Conservation (phyloP, 805 yeast genomes). For the Torulaspora quercuum region DNA sequence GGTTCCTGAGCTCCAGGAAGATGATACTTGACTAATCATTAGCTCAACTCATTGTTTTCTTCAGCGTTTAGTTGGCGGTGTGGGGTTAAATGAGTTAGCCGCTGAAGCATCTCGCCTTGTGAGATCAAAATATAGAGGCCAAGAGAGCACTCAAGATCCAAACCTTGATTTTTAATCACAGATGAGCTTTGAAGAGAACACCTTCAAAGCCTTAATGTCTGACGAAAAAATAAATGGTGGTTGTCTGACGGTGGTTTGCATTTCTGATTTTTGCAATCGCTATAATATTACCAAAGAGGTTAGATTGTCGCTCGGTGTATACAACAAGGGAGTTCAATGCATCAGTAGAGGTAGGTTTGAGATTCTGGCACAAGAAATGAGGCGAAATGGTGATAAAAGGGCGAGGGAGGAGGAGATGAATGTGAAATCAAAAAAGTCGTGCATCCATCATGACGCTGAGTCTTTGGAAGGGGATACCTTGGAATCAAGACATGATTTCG, state of each 20-base stretch:
- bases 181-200: too few species aligned
- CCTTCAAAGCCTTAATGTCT: too few species aligned
- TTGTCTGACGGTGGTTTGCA: constrained; percentile 13
- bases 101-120: too few species aligned
- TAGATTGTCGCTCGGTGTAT: constrained; percentile 10
- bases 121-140: too few species aligned
- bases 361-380: neutral
- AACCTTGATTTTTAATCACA: too few species aligned
- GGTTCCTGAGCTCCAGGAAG: too few species aligned
- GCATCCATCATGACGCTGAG: constrained; percentile 1
- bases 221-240: too few species aligned
- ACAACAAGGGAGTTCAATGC: constrained; percentile 10
- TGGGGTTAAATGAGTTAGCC: too few species aligned
- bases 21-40: too few species aligned
- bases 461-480: constrained; percentile 14
- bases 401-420: constrained; percentile 3
- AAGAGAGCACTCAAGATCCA: too few species aligned
- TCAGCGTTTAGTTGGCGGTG: too few species aligned
- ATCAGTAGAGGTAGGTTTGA: constrained; percentile 12
- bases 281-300: constrained; percentile 7
- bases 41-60: too few species aligned
- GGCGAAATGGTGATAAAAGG: neutral
- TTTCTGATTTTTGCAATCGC: constrained; percentile 12
- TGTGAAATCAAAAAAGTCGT: neutral
- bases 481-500: constrained; percentile 1